phyloP scores from a whole-genome alignment of 306 rosid genomes.

The Cicer cuneatum region DNA sequence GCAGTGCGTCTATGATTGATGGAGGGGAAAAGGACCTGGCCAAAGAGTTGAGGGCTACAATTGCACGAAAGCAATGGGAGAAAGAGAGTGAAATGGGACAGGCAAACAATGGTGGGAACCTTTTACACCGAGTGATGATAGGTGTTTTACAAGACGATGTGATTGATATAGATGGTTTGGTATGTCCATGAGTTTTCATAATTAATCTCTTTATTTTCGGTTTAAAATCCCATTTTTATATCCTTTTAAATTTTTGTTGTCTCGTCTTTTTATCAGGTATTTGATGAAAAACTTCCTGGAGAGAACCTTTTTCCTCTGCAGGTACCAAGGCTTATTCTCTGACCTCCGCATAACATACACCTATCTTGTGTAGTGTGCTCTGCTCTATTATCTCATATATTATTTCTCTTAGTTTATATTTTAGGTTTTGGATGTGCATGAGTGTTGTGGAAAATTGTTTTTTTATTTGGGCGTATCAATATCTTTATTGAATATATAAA shows the following conservation, averaged over 20 bases:
- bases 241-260: slow-evolving; percentile 32
- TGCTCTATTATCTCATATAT: slow-evolving; percentile 35
- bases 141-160: slow-evolving; percentile 85
- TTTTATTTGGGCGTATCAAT: background rate
- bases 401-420: slow-evolving; percentile 32
- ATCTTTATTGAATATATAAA: slow-evolving; percentile 21
- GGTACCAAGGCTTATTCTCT: slow-evolving; percentile 57
- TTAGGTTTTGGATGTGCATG: slow-evolving; percentile 29
- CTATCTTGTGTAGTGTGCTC: slow-evolving; percentile 11
- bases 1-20: slow-evolving; percentile 59
- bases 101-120: slow-evolving; percentile 79
- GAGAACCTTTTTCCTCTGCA: slow-evolving; percentile 89
- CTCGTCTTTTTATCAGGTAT: slow-evolving; percentile 62
- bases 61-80: slow-evolving; percentile 94
- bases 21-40: slow-evolving; percentile 90
- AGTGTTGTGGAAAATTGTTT: slow-evolving; percentile 30
- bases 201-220: slow-evolving; percentile 10
- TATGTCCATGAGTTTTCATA: slow-evolving; percentile 50
- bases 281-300: slow-evolving; percentile 90
- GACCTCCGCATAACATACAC: slow-evolving; percentile 24
- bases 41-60: slow-evolving; percentile 90
- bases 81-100: slow-evolving; percentile 86
- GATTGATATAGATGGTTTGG: slow-evolving; percentile 95
- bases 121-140: slow-evolving; percentile 80
- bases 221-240: slow-evolving; percentile 33